phyloP scores from a whole-genome alignment of 805 yeast species.

The Candida sonorensis region DNA sequence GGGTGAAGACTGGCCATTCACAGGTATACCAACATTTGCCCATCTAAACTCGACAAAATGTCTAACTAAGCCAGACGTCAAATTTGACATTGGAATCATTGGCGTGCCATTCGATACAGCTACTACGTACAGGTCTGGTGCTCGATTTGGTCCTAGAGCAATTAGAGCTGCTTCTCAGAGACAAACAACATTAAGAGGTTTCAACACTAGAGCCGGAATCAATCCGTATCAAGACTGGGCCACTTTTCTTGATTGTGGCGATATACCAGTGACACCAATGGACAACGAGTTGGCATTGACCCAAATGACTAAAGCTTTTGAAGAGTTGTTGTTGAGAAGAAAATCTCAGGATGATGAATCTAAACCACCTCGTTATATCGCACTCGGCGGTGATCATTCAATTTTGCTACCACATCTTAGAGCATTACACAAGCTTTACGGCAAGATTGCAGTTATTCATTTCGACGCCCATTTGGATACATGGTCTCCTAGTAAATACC shows the following conservation, averaged over 20 bases:
- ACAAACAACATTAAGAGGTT: constrained; percentile 63
- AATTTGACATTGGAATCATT: constrained; percentile 63
- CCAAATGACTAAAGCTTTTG: constrained; percentile 49
- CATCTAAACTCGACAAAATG: constrained; percentile 61
- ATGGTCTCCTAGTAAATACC: constrained; percentile 68
- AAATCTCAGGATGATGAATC: constrained; percentile 16
- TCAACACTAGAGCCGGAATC: constrained; percentile 48
- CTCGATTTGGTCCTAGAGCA: constrained; percentile 76
- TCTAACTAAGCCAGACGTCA: constrained; percentile 35
- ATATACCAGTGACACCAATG: constrained; percentile 55
- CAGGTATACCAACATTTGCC: constrained; percentile 66
- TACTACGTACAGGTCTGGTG: constrained; percentile 71
- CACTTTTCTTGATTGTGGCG: constrained; percentile 47
- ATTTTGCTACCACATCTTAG: constrained; percentile 67
- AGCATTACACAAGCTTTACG: constrained; percentile 53
- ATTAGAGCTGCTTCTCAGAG: constrained; percentile 65
- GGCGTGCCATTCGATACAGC: constrained; percentile 88
- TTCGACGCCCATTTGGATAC: constrained; percentile 86
- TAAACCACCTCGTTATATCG: constrained; percentile 55
- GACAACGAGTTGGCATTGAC: constrained; percentile 45
- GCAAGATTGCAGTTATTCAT: constrained; percentile 67
- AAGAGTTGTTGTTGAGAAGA: constrained; percentile 41
- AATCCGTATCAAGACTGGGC: constrained; percentile 49
- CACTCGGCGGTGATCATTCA: constrained; percentile 82
- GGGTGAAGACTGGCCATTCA: constrained; percentile 72